Evolutionary conservation across 768 basidiomycete species (phyloP).

Genomic region (Mycena amicta): DNA sequence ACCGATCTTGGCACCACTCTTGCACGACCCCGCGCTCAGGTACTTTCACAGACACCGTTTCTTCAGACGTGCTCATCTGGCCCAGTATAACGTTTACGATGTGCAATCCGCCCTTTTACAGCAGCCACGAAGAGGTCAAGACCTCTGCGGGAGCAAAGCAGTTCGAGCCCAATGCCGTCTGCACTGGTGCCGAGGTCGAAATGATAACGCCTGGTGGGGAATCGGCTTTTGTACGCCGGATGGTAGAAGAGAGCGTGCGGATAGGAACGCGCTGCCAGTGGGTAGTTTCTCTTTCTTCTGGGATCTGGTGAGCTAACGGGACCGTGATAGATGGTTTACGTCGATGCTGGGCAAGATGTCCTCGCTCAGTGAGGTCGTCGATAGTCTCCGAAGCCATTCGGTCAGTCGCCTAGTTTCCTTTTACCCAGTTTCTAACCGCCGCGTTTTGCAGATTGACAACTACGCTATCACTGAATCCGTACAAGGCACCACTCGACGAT

Average conservation of each 20-base stretch:
- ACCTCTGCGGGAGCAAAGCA: conserved; percentile 65
- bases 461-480: conserved; percentile 84
- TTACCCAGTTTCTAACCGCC: background rate
- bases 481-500: conserved; percentile 89
- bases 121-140: conserved; percentile 67
- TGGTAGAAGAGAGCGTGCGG: conserved; percentile 73
- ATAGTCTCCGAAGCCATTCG: conserved; percentile 44
- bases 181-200: conserved; percentile 84
- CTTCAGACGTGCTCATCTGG: background rate
- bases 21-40: conserved; percentile 11
- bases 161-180: conserved; percentile 70
- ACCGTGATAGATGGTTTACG: conserved; percentile 94
- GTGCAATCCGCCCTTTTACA: conserved; percentile 97
- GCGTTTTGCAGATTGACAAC: conserved; percentile 66
- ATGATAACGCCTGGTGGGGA: conserved; percentile 93
- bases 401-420: conserved; percentile 32
- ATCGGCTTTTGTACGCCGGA: conserved; percentile 68
- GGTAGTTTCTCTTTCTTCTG: no score
- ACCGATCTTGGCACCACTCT: conserved; percentile 50
- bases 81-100: conserved; percentile 76
- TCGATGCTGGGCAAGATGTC: conserved; percentile 89
- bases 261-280: conserved; percentile 62
- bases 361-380: conserved; percentile 66
- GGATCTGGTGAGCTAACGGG: no score
- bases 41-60: no score